phyloP scores from a whole-genome alignment of 169 alveolate species.

The Nephromyces sp. region DNA sequence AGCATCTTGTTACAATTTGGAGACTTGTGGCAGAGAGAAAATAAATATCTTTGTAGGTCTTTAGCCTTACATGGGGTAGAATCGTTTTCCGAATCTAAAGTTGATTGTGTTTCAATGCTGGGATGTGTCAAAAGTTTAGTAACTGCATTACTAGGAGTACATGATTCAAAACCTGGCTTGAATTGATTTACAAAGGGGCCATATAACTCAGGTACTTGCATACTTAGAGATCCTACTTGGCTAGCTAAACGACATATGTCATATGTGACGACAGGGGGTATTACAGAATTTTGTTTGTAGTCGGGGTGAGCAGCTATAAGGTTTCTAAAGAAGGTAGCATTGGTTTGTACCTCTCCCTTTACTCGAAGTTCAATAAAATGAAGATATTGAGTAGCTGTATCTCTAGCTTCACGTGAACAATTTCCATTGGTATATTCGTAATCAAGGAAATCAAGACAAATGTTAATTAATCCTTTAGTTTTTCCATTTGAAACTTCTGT shows the following conservation, averaged over 20 bases:
- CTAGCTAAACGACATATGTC: conserved; percentile 7
- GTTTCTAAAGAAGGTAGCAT: conserved; percentile 16
- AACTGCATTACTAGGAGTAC: too few relatives aligned
- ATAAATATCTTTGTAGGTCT: too few relatives aligned
- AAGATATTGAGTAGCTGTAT: background rate
- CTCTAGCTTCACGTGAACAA: conserved; percentile 3
- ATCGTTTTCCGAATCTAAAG: too few relatives aligned
- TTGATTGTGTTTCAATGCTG: too few relatives aligned
- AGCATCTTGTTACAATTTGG: too few relatives aligned
- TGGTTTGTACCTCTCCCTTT: conserved; percentile 8
- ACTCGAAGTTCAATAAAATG: conserved; percentile 5
- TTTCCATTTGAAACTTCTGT: background rate
- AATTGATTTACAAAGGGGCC: conserved; percentile 15
- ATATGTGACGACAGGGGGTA: background rate
- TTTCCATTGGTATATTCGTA: background rate
- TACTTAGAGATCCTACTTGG: conserved; percentile 3
- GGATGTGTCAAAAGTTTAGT: too few relatives aligned
- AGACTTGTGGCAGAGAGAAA: too few relatives aligned
- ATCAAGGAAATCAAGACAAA: conserved; percentile 1
- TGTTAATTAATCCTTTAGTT: background rate
- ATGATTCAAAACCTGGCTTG: too few relatives aligned
- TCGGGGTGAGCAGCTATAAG: conserved; percentile 13
- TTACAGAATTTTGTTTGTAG: conserved; percentile 15
- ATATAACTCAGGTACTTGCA: conserved; percentile 3
- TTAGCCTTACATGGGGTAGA: too few relatives aligned